Evolutionary conservation across 208 protist genomes (phyloP).

Genomic region (Leishmania turanica): DNA sequence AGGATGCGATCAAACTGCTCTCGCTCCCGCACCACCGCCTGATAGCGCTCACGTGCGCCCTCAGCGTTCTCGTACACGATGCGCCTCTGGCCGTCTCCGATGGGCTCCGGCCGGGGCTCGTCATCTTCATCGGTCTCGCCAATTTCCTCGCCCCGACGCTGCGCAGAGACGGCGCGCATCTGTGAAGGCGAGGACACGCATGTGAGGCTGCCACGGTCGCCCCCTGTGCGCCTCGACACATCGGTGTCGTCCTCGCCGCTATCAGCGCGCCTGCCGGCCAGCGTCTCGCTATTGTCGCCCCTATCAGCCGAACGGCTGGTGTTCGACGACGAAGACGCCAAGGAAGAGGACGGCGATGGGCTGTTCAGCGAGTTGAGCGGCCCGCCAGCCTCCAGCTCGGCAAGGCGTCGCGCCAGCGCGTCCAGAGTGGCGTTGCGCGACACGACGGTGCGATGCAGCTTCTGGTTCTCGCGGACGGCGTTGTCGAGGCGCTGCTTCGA

Average conservation of each 20-base stretch:
- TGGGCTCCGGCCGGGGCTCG: background rate
- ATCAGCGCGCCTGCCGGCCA: background rate
- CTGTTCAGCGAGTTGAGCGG: background rate
- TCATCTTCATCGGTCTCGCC: conserved; percentile 5
- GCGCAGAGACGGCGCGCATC: background rate
- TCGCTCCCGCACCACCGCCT: conserved; percentile 51
- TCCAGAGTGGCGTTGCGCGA: conserved; percentile 49
- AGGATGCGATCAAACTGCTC: conserved; percentile 53
- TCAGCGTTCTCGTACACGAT: conserved; percentile 57
- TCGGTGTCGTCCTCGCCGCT: conserved; percentile 2
- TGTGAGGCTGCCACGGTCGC: background rate
- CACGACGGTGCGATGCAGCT: conserved; percentile 34
- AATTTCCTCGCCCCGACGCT: background rate
- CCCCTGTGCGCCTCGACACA: background rate
- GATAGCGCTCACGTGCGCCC: conserved; percentile 59
- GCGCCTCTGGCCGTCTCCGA: conserved; percentile 19
- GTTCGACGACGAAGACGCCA: conserved; percentile 14
- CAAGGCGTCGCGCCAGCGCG: conserved; percentile 49
- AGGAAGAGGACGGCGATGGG: conserved; percentile 11
- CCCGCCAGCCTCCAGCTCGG: conserved; percentile 53
- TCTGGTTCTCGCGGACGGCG: conserved; percentile 41
- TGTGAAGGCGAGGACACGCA: conserved; percentile 7
- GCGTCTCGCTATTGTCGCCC: background rate
- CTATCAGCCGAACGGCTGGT: conserved; percentile 12
- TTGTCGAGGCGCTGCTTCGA: conserved; percentile 42